These are phyloP conservation scores for Podosphaera aphanis DNA, from an alignment of 2,329 filamentous ascomycete genomes.

Conservation along the genomic window DNA sequence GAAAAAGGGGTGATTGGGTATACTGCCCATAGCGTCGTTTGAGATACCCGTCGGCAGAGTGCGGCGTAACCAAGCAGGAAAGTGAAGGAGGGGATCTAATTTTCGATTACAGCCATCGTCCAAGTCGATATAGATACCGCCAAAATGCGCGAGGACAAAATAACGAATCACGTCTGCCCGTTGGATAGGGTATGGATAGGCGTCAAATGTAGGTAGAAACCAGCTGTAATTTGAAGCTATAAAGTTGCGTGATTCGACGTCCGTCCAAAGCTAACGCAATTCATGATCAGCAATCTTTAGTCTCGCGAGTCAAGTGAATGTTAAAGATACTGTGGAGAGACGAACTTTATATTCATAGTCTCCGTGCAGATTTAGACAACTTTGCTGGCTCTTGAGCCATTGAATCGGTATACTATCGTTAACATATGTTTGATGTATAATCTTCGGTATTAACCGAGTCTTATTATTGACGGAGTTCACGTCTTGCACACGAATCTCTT, in stretches of 20 bases:
- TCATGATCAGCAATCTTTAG: neutral
- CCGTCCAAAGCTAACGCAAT: slow-evolving; percentile 44
- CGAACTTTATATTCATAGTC: slow-evolving; percentile 50
- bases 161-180: slow-evolving; percentile 59
- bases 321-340: slow-evolving; percentile 1
- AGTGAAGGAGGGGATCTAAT: slow-evolving; percentile 39
- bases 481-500: slow-evolving; percentile 42
- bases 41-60: slow-evolving; percentile 58
- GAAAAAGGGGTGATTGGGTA: slow-evolving; percentile 54
- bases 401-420: slow-evolving; percentile 42
- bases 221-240: slow-evolving; percentile 53
- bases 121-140: slow-evolving; percentile 61
- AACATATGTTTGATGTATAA: slow-evolving; percentile 57
- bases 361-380: slow-evolving; percentile 41
- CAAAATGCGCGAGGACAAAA: slow-evolving; percentile 54
- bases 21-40: slow-evolving; percentile 57
- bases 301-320: neutral
- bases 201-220: slow-evolving; percentile 53
- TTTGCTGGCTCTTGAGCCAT: slow-evolving; percentile 43
- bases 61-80: slow-evolving; percentile 46
- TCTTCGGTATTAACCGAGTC: slow-evolving; percentile 45
- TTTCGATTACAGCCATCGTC: slow-evolving; percentile 24
- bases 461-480: slow-evolving; percentile 30
- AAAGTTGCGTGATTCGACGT: slow-evolving; percentile 44
- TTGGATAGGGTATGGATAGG: slow-evolving; percentile 53